A percentile compares a stretch with the other conserved stretches of the same genome.
These are phyloP conservation scores for Sugiyamaella americana DNA, from an alignment of 805 yeast genomes.

Conservation along the genomic window DNA sequence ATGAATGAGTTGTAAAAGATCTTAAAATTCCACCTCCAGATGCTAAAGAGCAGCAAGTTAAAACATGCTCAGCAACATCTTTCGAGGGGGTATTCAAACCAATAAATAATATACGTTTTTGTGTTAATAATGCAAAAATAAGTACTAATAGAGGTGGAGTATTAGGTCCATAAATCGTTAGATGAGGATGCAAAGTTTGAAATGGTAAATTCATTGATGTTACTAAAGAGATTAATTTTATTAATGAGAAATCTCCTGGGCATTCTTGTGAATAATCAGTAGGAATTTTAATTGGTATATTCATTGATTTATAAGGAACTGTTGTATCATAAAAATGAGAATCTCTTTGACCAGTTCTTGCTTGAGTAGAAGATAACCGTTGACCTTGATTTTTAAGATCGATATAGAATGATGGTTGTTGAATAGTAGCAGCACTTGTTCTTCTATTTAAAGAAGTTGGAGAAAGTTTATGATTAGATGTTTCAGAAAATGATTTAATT, in stretches of 20 bases:
- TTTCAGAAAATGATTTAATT: background rate
- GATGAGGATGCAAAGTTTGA: constrained; percentile 37
- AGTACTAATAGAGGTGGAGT: constrained; percentile 51
- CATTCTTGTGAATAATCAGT: constrained; percentile 27
- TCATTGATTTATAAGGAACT: constrained; percentile 24
- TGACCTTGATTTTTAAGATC: constrained; percentile 25
- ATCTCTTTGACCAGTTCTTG: constrained; percentile 17
- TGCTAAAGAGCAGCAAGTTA: constrained; percentile 43
- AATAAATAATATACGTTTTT: constrained; percentile 44
- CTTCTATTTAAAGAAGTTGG: background rate
- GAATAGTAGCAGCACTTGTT: constrained; percentile 1
- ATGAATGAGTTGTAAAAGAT: constrained; percentile 43
- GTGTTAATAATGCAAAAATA: constrained; percentile 48
- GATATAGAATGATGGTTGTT: constrained; percentile 20
- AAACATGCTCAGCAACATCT: constrained; percentile 45
- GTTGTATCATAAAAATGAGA: constrained; percentile 30
- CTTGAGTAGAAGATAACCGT: constrained; percentile 14
- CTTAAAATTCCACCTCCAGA: constrained; percentile 48
- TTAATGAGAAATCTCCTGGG: constrained; percentile 30
- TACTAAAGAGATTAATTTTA: constrained; percentile 27
- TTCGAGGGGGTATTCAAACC: constrained; percentile 47
- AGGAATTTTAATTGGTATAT: constrained; percentile 31
- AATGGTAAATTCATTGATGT: constrained; percentile 22
- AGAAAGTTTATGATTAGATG: constrained; percentile 2
- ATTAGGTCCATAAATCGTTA: constrained; percentile 47